These are phyloP conservation scores for Daldinia decipiens DNA, from an alignment of 495 filamentous ascomycete genomes.

Conservation along the genomic window DNA sequence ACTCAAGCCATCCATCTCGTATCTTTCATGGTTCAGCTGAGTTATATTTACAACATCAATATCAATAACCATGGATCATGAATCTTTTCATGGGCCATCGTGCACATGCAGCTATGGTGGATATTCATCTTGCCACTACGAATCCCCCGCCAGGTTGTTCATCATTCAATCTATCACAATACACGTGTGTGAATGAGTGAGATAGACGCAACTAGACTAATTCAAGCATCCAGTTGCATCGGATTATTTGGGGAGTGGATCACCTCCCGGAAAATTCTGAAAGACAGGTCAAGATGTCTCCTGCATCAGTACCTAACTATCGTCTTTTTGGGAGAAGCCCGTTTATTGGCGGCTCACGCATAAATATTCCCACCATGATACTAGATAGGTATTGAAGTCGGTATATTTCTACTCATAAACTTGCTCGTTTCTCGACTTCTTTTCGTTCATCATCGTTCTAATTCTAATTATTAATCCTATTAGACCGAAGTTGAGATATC, in stretches of 20 bases:
- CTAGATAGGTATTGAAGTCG: conserved; percentile 8
- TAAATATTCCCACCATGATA: conserved; percentile 18
- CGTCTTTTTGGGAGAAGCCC: conserved; percentile 15
- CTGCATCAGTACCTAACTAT: conserved; percentile 43
- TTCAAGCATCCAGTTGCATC: conserved; percentile 35
- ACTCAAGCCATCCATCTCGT: conserved; percentile 14
- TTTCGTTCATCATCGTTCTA: conserved; percentile 13
- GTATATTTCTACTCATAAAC: conserved; percentile 18
- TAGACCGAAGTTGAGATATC: conserved; percentile 4
- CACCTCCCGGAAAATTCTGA: conserved; percentile 24
- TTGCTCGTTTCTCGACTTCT: conserved; percentile 14
- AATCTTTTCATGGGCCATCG: conserved; percentile 7
- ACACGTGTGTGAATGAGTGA: conserved; percentile 39
- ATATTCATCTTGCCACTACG: conserved; percentile 7
- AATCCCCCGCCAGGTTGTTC: conserved; percentile 30
- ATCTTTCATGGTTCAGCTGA: conserved; percentile 16
- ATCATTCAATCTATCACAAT: conserved; percentile 30
- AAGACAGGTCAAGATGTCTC: conserved; percentile 24
- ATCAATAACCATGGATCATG: conserved; percentile 19
- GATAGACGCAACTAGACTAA: conserved; percentile 33
- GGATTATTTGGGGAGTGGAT: conserved; percentile 15
- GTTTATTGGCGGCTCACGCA: conserved; percentile 28
- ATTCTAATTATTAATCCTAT: conserved; percentile 3
- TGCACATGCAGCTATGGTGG: conserved; percentile 23
- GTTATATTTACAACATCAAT: conserved; percentile 7